A percentile compares a stretch with the other conserved stretches of the same genome.
Conservation (phyloP, 2,329 filamentous ascomycete genomes). For the Monosporascus cannonballus region DNA sequence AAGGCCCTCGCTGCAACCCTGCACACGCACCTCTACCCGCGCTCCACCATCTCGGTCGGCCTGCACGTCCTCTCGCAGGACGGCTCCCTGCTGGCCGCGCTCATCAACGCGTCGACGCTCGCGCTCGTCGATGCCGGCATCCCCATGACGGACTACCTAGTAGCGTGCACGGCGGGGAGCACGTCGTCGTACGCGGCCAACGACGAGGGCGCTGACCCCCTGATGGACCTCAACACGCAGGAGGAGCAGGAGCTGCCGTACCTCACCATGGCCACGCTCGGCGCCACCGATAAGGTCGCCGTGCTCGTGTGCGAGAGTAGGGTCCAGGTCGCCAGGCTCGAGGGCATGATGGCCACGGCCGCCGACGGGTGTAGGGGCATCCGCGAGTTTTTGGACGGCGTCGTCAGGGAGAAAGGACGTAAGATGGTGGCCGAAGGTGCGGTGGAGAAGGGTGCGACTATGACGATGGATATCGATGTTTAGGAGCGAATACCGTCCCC, state of each 20-base stretch:
- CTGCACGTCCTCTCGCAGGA: conserved; percentile 87
- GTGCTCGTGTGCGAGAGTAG: conserved; percentile 82
- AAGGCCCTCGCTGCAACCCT: conserved; percentile 71
- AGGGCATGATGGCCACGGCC: conserved; percentile 88
- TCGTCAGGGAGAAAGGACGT: conserved; percentile 66
- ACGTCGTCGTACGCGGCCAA: conserved; percentile 60
- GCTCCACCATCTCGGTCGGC: conserved; percentile 75
- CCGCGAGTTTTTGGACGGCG: conserved; percentile 70
- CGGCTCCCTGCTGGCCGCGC: conserved; percentile 81
- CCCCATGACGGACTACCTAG: conserved; percentile 88
- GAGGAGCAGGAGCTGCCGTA: conserved; percentile 87
- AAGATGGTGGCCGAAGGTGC: conserved; percentile 55
- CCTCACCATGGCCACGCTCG: conserved; percentile 77
- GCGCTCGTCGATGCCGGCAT: conserved; percentile 92
- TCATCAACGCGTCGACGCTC: conserved; percentile 85
- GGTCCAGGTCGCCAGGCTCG: conserved; percentile 73
- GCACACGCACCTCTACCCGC: conserved; percentile 83
- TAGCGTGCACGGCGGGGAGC: conserved; percentile 80
- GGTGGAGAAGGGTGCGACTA: conserved; percentile 40
- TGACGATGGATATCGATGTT: conserved; percentile 46
- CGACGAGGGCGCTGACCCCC: conserved; percentile 66
- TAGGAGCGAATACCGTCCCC: not conserved
- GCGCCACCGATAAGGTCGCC: conserved; percentile 66
- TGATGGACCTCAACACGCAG: conserved; percentile 71
- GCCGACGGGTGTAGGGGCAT: conserved; percentile 90